phyloP scores from a whole-genome alignment of 495 filamentous ascomycete species.

The Trypethelium eluteriae region DNA sequence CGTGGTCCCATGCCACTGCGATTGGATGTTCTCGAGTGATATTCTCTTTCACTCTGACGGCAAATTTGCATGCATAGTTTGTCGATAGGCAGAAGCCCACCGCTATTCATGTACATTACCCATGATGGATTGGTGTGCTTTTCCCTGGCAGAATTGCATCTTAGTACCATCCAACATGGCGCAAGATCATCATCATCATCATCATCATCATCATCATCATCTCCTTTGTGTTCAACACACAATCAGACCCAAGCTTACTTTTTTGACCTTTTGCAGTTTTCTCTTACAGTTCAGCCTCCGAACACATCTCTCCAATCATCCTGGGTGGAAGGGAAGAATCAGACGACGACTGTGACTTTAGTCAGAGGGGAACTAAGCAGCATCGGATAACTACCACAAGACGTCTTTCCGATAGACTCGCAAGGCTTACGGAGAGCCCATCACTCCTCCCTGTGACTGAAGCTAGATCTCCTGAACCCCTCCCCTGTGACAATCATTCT shows the following conservation, averaged over 20 bases:
- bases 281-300: constrained; percentile 32
- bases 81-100: background rate
- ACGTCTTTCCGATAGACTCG: constrained; percentile 30
- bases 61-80: background rate
- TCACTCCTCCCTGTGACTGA: constrained; percentile 15
- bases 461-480: constrained; percentile 6
- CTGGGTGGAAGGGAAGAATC: constrained; percentile 31
- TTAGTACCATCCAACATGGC: constrained; percentile 10
- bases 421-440: constrained; percentile 11
- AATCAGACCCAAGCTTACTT: constrained; percentile 7
- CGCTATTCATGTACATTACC: background rate
- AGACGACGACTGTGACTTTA: constrained; percentile 30
- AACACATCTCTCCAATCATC: constrained; percentile 35
- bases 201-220: background rate
- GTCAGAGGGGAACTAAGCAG: constrained; percentile 22
- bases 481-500: background rate
- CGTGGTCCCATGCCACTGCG: background rate
- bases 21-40: background rate
- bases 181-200: background rate
- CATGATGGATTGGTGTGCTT: background rate
- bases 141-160: background rate
- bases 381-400: constrained; percentile 26
- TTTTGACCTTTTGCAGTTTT: constrained; percentile 27
- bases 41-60: background rate
- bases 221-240: constrained; percentile 6